These are phyloP conservation scores for Eutypella sp. DNA, from an alignment of 2,329 filamentous ascomycete genomes.

Conservation along the genomic window DNA sequence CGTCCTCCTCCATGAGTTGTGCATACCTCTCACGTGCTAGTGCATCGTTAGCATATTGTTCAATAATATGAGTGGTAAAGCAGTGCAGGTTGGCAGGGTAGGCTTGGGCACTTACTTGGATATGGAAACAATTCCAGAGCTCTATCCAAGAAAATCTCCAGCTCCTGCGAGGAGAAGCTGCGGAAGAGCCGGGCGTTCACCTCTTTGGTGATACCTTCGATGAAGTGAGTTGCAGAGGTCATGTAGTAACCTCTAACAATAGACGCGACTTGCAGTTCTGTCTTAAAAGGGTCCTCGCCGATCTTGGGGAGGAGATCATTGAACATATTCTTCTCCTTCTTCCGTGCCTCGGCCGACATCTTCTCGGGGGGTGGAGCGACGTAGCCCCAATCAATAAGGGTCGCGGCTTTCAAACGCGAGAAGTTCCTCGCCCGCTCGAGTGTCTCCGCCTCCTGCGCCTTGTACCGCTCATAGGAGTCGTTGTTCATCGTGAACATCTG, in stretches of 20 bases:
- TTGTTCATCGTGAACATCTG: slow-evolving; percentile 55
- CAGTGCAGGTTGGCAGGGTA: neutral
- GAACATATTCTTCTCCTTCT: slow-evolving; percentile 38
- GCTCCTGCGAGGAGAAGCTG: slow-evolving; percentile 14
- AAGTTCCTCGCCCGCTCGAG: slow-evolving; percentile 45
- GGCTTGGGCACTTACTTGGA: slow-evolving; percentile 18
- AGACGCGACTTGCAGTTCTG: slow-evolving; percentile 58
- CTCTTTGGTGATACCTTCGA: slow-evolving; percentile 42
- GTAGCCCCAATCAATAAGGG: slow-evolving; percentile 32
- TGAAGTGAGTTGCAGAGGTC: slow-evolving; percentile 59
- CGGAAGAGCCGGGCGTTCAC: slow-evolving; percentile 26
- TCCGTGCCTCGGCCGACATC: slow-evolving; percentile 44
- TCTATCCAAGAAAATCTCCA: slow-evolving; percentile 22
- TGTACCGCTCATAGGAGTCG: slow-evolving; percentile 41
- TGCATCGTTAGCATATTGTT: slow-evolving; percentile 5
- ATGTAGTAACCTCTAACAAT: slow-evolving; percentile 66
- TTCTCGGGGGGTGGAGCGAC: slow-evolving; percentile 22
- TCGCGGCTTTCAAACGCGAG: slow-evolving; percentile 40
- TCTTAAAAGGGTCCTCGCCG: slow-evolving; percentile 51
- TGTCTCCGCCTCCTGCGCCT: slow-evolving; percentile 39
- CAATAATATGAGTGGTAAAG: slow-evolving; percentile 13
- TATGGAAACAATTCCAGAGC: slow-evolving; percentile 19
- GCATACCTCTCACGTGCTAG: slow-evolving; percentile 28
- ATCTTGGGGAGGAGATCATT: slow-evolving; percentile 42
- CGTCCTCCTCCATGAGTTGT: slow-evolving; percentile 45